Evolutionary conservation across 176 grass and related monocot genomes (phyloP).

Genomic region (Hyparrhenia diplandra): DNA sequence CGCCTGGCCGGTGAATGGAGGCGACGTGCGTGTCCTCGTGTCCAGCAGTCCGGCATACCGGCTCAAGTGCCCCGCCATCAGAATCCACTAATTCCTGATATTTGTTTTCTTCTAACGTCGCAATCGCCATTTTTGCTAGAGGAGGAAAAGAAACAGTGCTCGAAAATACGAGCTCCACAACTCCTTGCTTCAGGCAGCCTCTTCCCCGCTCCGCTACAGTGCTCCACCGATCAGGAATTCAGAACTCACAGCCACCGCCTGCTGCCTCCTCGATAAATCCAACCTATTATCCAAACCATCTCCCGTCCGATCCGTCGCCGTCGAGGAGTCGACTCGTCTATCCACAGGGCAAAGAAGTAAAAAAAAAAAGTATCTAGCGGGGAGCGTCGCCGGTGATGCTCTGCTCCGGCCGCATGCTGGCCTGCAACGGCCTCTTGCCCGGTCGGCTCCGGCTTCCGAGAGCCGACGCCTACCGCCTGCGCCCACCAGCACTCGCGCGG

Average conservation of each 20-base stretch:
- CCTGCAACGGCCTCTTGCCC: slow-evolving; percentile 40
- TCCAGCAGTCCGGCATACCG: not conserved
- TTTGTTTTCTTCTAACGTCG: slow-evolving; percentile 8
- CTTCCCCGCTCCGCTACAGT: slow-evolving; percentile 20
- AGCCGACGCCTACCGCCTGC: slow-evolving; percentile 32
- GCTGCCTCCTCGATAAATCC: slow-evolving; percentile 9
- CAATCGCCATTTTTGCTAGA: slow-evolving; percentile 11
- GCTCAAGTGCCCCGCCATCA: not conserved
- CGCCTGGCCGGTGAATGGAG: too few relatives aligned
- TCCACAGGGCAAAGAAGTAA: not conserved
- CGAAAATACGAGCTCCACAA: slow-evolving; percentile 42
- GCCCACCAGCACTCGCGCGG: slow-evolving; percentile 2
- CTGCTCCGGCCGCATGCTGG: slow-evolving; percentile 74
- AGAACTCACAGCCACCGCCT: slow-evolving; percentile 8
- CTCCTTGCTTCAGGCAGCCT: slow-evolving; percentile 27
- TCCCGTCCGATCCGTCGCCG: slow-evolving; percentile 13
- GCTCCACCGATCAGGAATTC: slow-evolving; percentile 35
- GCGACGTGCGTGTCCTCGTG: too few relatives aligned
- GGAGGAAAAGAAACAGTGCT: not conserved
- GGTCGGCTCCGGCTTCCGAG: slow-evolving; percentile 28
- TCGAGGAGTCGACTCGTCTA: not conserved
- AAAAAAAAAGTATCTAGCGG: not conserved
- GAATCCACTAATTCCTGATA: slow-evolving; percentile 31
- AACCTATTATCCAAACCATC: not conserved
- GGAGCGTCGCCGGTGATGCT: slow-evolving; percentile 54